Evolutionary conservation across 805 yeast genomes (phyloP), one percentile per base, ranked within the genome.

Genomic region (Yamadazyma sp.): DNA sequence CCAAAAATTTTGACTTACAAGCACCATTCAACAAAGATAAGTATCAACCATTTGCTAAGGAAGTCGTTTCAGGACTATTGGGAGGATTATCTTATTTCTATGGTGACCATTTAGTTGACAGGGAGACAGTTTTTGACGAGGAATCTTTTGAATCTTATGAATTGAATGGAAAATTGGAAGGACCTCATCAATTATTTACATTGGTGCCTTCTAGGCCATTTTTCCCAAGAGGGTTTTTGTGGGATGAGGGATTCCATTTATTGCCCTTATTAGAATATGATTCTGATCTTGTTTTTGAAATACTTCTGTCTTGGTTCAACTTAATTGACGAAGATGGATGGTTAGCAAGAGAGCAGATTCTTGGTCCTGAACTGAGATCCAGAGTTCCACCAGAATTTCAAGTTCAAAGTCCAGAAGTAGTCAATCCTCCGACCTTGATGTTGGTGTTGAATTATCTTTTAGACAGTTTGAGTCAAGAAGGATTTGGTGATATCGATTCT

Each of bases 231-330:
- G 98, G 98, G 0, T 93, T 93, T 53, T 87, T 86, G 53, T 93
- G 98, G 98, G 98, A 93, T 60, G 98, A 93, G 61, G 98, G 98
- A 0, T 93, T 93, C 60, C 96, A 91, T 56, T 66, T 91, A 40
- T 65, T 89, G 26, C 95, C 95, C 6, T 65, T 93, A 24, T 58
- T 85, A 47, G 82, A 82, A 31, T 89, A 82, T 54, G 98, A 93
- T 58, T 71, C 85, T 11, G 95, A 86, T 51, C 65, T 89, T 28
- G 86, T 79, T 0, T 66, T 88, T 42, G 93, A 86, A 45, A 80
- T 93, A 12, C 54, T 89, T 38, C 73, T 80, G 51, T 84, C 95
- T 33, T 93, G 98, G 98, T 86, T 91, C 55, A 59, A 72, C 23
- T 60, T 86, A 26, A 86, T 88, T 42, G 96, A 91, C 55, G 85